Conservation (phyloP, 2,329 filamentous ascomycete genomes). For the Alternaria sp. region DNA sequence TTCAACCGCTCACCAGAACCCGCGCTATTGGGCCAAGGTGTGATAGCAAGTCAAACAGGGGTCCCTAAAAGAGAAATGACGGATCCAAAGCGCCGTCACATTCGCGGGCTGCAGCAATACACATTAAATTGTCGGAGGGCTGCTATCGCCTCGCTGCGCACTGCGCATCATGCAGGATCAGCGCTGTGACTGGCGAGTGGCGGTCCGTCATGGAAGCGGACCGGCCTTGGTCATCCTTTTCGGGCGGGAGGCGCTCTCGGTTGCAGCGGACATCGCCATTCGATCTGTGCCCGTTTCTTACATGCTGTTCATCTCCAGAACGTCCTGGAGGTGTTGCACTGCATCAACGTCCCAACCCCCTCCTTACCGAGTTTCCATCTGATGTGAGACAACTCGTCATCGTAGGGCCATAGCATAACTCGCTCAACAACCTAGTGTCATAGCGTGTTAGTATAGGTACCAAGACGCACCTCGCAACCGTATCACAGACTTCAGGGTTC, state of each 20-base stretch:
- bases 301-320: conserved; percentile 9
- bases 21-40: conserved; percentile 49
- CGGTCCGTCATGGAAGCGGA: conserved; percentile 29
- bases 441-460: conserved; percentile 15
- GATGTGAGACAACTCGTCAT: conserved; percentile 21
- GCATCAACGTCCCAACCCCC: conserved; percentile 7
- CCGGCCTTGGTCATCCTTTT: conserved; percentile 24
- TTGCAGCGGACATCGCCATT: conserved; percentile 40
- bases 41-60: conserved; percentile 42
- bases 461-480: conserved; percentile 20
- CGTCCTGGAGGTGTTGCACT: conserved; percentile 17
- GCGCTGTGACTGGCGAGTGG: conserved; percentile 36
- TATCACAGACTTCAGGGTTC: conserved; percentile 35
- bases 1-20: conserved; percentile 43
- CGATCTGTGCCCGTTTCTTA: conserved; percentile 23
- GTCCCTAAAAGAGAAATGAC: conserved; percentile 27
- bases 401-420: conserved; percentile 8
- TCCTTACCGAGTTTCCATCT: conserved; percentile 13
- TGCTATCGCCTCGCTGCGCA: conserved; percentile 19
- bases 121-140: conserved; percentile 24
- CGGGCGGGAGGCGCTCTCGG: conserved; percentile 42
- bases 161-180: conserved; percentile 29
- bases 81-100: conserved; percentile 36
- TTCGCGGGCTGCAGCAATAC: conserved; percentile 30
- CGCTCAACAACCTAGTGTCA: conserved; percentile 1